Base-by-base conservation (phyloP, 2,329 filamentous ascomycete genomes). In the Calonectria hawksworthii region DNA sequence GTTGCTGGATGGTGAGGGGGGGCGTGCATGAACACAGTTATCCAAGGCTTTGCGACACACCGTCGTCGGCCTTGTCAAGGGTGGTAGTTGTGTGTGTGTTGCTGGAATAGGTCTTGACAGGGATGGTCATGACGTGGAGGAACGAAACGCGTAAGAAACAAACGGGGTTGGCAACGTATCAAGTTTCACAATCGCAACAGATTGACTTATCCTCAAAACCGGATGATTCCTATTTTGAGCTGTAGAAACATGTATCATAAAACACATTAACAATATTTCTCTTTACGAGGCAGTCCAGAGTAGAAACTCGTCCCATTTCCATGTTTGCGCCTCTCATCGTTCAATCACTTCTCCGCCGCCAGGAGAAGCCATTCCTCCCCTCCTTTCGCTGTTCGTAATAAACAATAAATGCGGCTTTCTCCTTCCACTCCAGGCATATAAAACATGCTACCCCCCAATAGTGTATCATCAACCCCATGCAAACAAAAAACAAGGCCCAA, bases 321-420 rank as follows among this genome's bases (percentile, higher is more conserved):
- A 76, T 78, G 64, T 79, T 74, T 79, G 79, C 74, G 74, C 80
- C 77, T 78, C 77, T 78, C 70, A 77, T 79, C 73, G 64, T 80
- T 74, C 75, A 74, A 70, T 79, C 72, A 63, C 56, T 63, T 64
- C 74, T 65, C 61, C 73, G 73, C 65, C 75, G 74, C 68, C 66
- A 34, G 54, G 63, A 76, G 64, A 67, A 50, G 61, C 66, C 73
- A 52, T 51, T 69, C 14, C 38, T 69, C 14, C 38, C 36, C 36
- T 69, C 56, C 74, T 13, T 70, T 67, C 70, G 70, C 66, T 72
- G 30, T 34, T 56, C 70, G 52, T 47, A 44, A 73, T 74, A 52
- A 77, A 74, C 67, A 74, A 75, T 70, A 68, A 51, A 50, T 74
- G 51, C 54, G 68, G 59, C 56, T 65, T 61, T 28, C 34, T 50